phyloP scores from a whole-genome alignment of 2,329 filamentous ascomycete species.

The Sordariomycetes sp. region DNA sequence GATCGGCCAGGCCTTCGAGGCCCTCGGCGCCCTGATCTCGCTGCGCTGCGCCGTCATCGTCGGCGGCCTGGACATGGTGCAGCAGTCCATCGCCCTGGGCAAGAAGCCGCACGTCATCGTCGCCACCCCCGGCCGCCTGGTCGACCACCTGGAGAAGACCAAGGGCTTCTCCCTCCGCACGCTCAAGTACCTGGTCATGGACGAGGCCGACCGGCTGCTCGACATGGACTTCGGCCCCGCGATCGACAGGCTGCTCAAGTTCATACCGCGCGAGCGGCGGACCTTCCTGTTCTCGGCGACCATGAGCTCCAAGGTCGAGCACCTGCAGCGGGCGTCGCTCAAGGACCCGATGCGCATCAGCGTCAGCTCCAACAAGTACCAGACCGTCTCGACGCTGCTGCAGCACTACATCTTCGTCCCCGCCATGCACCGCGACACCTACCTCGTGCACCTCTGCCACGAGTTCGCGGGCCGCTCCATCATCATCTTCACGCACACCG shows the following conservation, averaged over 20 bases:
- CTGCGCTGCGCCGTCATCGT: slow-evolving; percentile 80
- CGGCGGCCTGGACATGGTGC: slow-evolving; percentile 92
- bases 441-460: slow-evolving; percentile 77
- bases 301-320: slow-evolving; percentile 88
- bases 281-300: slow-evolving; percentile 94
- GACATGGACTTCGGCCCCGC: slow-evolving; percentile 92
- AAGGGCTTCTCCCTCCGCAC: slow-evolving; percentile 82
- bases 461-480: slow-evolving; percentile 77
- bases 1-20: slow-evolving; percentile 80
- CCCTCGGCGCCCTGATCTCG: slow-evolving; percentile 77
- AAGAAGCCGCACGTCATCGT: slow-evolving; percentile 94
- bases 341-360: slow-evolving; percentile 75
- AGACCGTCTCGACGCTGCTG: slow-evolving; percentile 80
- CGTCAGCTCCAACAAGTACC: slow-evolving; percentile 74
- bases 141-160: slow-evolving; percentile 93
- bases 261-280: slow-evolving; percentile 64
- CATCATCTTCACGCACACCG: slow-evolving; percentile 87
- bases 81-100: slow-evolving; percentile 81
- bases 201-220: slow-evolving; percentile 84
- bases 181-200: slow-evolving; percentile 85
- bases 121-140: slow-evolving; percentile 76
- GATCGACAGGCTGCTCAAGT: slow-evolving; percentile 86
- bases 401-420: slow-evolving; percentile 84
- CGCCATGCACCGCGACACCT: slow-evolving; percentile 78
- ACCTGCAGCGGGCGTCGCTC: slow-evolving; percentile 78